Base-by-base conservation (phyloP, 352 stramenopile species). In the Blastocystis sp. region DNA sequence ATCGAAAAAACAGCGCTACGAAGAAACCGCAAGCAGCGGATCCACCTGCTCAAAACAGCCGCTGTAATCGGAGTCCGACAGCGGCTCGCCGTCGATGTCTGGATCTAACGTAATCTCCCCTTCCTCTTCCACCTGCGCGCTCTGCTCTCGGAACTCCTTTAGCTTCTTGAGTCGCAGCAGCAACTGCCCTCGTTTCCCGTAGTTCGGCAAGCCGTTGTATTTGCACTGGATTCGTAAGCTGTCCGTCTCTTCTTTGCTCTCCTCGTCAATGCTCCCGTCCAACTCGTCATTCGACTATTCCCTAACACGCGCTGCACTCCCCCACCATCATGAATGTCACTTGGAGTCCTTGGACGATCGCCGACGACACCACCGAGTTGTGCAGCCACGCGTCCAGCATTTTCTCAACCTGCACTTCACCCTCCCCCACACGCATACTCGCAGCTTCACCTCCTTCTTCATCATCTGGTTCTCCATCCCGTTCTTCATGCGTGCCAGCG, bases 171-270 rank as follows among this genome's bases (percentile, higher is more conserved):
- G 61, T 61, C 74, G 45, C 74, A 85, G 67, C 59, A 66, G 45
- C 51, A 85, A 29, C 41, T 67, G 55, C 12, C 74, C 74, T 39
- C 51, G 74, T 37, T 12, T 59, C 45, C 74, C 74, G 41, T 85
- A 85, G 26, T 85, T 85, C 24, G 50, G 66, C 51, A 85, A 69
- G 16, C 74, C 74, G 37, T 85, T 85, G 45, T 67, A 67, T 51
- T 62, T 61, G 45, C 74, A 85, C 31, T 63, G 74, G 13, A 85
- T 26, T n/a, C 74, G 74, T 24, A 85, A 45, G 29, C 33, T 59
- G 61, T 70, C 74, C 19, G 31, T 37, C 26, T 41, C 37, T 24
- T 85, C 74, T 62, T 33, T 24, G 6, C 35, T 39, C 16, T 35
- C 45, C 16, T 85, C 74, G 19, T 85, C 74, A 0, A 55, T 24